These are phyloP conservation scores for Pichia sporocuriosa DNA, from an alignment of 805 yeast genomes.

Conservation along the genomic window DNA sequence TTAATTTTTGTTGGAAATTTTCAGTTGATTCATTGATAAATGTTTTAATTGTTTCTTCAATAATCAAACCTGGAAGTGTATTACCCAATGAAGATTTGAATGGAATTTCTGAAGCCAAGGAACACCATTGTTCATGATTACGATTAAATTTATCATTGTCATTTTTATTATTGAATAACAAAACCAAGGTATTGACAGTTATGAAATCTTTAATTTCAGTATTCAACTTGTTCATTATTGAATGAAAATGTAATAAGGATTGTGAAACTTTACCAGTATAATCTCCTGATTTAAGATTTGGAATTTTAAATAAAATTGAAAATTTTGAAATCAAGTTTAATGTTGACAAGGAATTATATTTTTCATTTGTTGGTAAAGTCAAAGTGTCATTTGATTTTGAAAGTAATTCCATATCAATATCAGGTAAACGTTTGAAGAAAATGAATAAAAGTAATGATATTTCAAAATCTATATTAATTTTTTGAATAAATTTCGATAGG, in stretches of 20 bases:
- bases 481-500: slow-evolving; percentile 23
- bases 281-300: slow-evolving; percentile 43
- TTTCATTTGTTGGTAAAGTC: slow-evolving; percentile 31
- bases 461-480: slow-evolving; percentile 7
- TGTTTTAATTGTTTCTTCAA: slow-evolving; percentile 44
- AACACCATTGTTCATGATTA: slow-evolving; percentile 50
- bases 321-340: slow-evolving; percentile 43
- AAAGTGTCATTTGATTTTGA: slow-evolving; percentile 30
- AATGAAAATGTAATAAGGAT: slow-evolving; percentile 57
- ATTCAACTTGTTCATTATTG: slow-evolving; percentile 50
- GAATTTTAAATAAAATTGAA: slow-evolving; percentile 38
- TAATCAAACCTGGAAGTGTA: slow-evolving; percentile 56
- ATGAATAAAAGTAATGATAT: slow-evolving; percentile 36
- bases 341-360: slow-evolving; percentile 23
- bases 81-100: slow-evolving; percentile 51
- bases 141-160: slow-evolving; percentile 41
- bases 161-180: slow-evolving; percentile 45
- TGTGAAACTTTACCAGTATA: slow-evolving; percentile 69
- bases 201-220: slow-evolving; percentile 46
- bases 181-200: slow-evolving; percentile 45
- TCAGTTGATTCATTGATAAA: slow-evolving; percentile 15
- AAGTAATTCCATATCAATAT: slow-evolving; percentile 37
- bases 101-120: slow-evolving; percentile 52
- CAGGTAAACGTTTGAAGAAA: slow-evolving; percentile 33
- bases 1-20: slow-evolving; percentile 14